phyloP scores from a whole-genome alignment of 2,329 filamentous ascomycete genomes.

The Ceratocystis colombiana region DNA sequence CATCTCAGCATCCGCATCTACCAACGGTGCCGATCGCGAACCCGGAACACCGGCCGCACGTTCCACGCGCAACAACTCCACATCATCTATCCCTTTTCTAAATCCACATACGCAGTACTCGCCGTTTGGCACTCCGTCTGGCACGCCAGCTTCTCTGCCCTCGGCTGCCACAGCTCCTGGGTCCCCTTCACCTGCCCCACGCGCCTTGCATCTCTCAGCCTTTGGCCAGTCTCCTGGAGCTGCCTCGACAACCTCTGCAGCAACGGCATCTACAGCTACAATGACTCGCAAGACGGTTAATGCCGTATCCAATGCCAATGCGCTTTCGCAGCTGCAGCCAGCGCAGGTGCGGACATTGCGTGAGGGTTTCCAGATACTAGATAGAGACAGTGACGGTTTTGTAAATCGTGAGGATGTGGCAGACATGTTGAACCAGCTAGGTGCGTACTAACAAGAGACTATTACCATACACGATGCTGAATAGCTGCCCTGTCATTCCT shows the following conservation, averaged over 20 bases:
- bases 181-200: conserved; percentile 16
- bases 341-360: conserved; percentile 77
- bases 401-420: conserved; percentile 75
- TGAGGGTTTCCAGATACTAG: conserved; percentile 87
- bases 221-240: conserved; percentile 18
- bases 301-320: conserved; percentile 37
- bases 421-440: conserved; percentile 78
- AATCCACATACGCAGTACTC: conserved; percentile 10
- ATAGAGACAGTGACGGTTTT: conserved; percentile 74
- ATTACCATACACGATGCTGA: no score
- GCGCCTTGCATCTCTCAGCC: conserved; percentile 4
- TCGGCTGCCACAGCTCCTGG: conserved; percentile 4
- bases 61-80: conserved; percentile 18
- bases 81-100: neutral
- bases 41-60: conserved; percentile 5
- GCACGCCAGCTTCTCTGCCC: neutral
- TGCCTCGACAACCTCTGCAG: conserved; percentile 18
- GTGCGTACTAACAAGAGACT: conserved; percentile 35
- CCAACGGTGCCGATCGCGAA: neutral
- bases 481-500: no score
- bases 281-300: conserved; percentile 23
- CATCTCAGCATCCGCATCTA: conserved; percentile 9
- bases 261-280: conserved; percentile 18
- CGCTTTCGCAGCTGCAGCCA: conserved; percentile 64
- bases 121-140: conserved; percentile 21